Percentiles rank a stretch among this genome's conserved stretches.
Conservation (phyloP, 148 eudicot genomes). For the Polygonum aviculare region DNA sequence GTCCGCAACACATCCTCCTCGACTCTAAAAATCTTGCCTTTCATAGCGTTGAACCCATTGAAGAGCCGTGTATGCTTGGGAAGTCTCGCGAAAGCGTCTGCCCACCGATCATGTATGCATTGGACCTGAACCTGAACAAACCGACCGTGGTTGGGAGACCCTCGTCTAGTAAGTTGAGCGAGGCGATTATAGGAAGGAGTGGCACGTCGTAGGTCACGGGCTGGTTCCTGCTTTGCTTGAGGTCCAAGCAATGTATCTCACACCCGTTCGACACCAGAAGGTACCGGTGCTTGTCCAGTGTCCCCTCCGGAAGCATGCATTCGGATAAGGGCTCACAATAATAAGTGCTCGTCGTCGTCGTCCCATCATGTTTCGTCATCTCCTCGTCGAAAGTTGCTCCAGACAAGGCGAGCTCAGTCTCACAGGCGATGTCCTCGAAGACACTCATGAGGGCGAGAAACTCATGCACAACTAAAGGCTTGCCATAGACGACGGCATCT, state of each 20-base stretch:
- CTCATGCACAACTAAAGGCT: neutral
- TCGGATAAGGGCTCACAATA: too few relatives aligned
- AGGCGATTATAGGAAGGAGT: neutral
- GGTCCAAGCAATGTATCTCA: neutral
- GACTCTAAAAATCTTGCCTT: neutral
- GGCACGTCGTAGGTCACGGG: neutral
- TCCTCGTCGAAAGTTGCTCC: too few relatives aligned
- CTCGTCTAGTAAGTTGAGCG: neutral
- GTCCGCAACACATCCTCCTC: neutral
- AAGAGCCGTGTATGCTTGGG: neutral
- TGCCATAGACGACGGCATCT: neutral
- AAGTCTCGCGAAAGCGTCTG: too few relatives aligned
- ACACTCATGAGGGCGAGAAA: neutral
- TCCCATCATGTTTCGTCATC: neutral
- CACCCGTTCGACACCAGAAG: neutral
- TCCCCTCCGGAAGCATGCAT: too few relatives aligned
- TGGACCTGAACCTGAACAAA: neutral
- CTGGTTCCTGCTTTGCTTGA: neutral
- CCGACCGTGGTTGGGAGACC: neutral
- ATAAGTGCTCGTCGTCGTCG: too few relatives aligned
- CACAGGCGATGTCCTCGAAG: too few relatives aligned
- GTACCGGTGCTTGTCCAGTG: neutral
- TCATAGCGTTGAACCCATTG: neutral
- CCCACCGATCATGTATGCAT: neutral
- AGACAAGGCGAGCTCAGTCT: too few relatives aligned